phyloP scores from a whole-genome alignment of 192 early-diverging fungal species.

The Coemansia sp. region DNA sequence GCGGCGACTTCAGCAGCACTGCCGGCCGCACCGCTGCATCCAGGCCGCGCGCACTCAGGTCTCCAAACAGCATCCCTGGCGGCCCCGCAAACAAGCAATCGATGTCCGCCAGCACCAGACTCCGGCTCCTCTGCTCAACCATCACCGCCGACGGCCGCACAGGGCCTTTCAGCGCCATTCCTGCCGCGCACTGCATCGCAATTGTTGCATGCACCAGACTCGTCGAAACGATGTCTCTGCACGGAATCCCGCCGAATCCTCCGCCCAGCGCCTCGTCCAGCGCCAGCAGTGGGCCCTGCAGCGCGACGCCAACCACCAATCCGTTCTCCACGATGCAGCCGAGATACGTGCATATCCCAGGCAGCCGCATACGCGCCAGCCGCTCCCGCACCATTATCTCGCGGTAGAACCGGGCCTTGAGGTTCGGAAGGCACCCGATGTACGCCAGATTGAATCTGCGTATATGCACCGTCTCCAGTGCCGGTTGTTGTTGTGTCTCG shows the following conservation, averaged over 20 bases:
- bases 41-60: not conserved
- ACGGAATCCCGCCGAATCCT: conserved; percentile 1
- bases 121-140: conserved; percentile 3
- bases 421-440: conserved; percentile 20
- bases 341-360: conserved; percentile 9
- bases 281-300: not conserved
- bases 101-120: conserved; percentile 12
- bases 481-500: not conserved
- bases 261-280: conserved; percentile 9
- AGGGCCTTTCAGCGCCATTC: not conserved
- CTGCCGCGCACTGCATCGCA: conserved; percentile 10
- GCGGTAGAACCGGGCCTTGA: conserved; percentile 15
- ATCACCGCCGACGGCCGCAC: conserved; percentile 12
- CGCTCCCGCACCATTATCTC: conserved; percentile 11
- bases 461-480: not conserved
- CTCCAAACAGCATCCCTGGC: conserved; percentile 6
- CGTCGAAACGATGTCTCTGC: conserved; percentile 8
- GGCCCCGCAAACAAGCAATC: conserved; percentile 15
- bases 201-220: conserved; percentile 2
- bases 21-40: not conserved
- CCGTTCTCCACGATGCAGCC: conserved; percentile 25
- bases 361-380: conserved; percentile 6
- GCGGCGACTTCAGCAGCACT: not conserved
- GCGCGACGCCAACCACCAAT: conserved; percentile 16
- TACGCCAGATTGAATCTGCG: conserved; percentile 14